These are phyloP conservation scores for Priceomyces castillae DNA, from an alignment of 805 yeast species.

Conservation along the genomic window DNA sequence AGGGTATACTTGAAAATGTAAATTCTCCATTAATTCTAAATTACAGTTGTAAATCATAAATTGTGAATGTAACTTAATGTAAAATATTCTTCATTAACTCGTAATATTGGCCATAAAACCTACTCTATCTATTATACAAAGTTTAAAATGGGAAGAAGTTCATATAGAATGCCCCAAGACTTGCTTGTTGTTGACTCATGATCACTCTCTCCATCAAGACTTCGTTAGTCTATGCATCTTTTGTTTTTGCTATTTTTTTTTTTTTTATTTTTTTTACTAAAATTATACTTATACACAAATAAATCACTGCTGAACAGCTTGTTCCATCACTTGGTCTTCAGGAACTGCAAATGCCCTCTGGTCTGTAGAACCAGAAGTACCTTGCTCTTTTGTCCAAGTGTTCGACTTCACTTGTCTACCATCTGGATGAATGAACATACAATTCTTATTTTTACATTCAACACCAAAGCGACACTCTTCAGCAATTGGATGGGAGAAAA, in stretches of 20 bases:
- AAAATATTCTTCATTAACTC: background rate
- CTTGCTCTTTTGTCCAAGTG: constrained; percentile 34
- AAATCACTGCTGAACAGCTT: constrained; percentile 37
- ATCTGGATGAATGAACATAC: constrained; percentile 78
- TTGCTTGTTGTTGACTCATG: background rate
- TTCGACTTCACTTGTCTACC: constrained; percentile 49
- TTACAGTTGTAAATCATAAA: background rate
- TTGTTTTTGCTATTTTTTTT: constrained; percentile 7
- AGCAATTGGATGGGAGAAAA: constrained; percentile 75
- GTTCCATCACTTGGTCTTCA: constrained; percentile 69
- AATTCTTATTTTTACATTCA: constrained; percentile 67
- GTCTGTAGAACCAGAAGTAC: constrained; percentile 39
- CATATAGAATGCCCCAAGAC: background rate
- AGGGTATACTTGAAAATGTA: background rate
- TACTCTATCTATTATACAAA: background rate
- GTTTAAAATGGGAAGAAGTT: background rate
- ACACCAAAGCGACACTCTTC: constrained; percentile 80
- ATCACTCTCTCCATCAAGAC: background rate
- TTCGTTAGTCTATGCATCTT: constrained; percentile 2
- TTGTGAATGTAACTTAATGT: too few relatives aligned
- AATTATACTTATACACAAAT: constrained; percentile 10
- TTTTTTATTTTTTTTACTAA: constrained; percentile 12
- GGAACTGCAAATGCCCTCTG: constrained; percentile 76
- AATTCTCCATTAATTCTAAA: background rate
- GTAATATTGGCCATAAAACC: background rate